phyloP scores from a whole-genome alignment of 306 rosid species.

The Trifolium repens region DNA sequence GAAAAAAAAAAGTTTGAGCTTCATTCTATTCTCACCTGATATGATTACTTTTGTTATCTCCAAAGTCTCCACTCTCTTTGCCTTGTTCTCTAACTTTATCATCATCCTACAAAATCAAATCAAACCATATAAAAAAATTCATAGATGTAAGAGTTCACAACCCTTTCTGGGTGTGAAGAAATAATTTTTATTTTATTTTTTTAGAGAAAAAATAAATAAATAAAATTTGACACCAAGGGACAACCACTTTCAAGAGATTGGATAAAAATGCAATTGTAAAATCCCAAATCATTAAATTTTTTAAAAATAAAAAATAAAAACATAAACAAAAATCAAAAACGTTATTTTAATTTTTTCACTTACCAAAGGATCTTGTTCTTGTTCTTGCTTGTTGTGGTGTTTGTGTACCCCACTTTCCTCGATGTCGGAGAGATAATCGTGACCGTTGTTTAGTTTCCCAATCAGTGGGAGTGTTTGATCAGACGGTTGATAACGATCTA shows the following conservation, averaged over 20 bases:
- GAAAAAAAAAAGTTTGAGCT: not conserved
- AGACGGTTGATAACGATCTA: conserved; percentile 52
- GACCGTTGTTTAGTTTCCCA: conserved; percentile 48
- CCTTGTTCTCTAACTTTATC: conserved; percentile 41
- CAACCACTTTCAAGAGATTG: conserved; percentile 41
- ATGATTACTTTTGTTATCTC: conserved; percentile 50
- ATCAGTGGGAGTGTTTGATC: conserved; percentile 51
- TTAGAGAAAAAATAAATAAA: not conserved
- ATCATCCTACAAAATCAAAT: conserved; percentile 47
- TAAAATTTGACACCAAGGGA: conserved; percentile 29
- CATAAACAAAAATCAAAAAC: not conserved
- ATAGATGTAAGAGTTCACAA: not conserved
- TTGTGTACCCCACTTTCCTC: conserved; percentile 45
- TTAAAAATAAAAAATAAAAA: conserved; percentile 12
- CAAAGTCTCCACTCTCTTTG: conserved; percentile 40
- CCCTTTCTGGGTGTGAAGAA: conserved; percentile 43
- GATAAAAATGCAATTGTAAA: conserved; percentile 63
- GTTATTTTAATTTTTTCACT: conserved; percentile 35
- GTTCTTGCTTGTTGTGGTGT: conserved; percentile 34
- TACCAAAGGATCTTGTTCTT: conserved; percentile 52
- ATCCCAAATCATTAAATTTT: conserved; percentile 42
- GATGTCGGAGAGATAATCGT: conserved; percentile 46
- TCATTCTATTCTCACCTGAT: conserved; percentile 53
- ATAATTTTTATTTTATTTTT: conserved; percentile 16
- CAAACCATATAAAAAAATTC: not conserved